Conservation (phyloP, 352 stramenopile genomes). For the Phytophthora pisi region DNA sequence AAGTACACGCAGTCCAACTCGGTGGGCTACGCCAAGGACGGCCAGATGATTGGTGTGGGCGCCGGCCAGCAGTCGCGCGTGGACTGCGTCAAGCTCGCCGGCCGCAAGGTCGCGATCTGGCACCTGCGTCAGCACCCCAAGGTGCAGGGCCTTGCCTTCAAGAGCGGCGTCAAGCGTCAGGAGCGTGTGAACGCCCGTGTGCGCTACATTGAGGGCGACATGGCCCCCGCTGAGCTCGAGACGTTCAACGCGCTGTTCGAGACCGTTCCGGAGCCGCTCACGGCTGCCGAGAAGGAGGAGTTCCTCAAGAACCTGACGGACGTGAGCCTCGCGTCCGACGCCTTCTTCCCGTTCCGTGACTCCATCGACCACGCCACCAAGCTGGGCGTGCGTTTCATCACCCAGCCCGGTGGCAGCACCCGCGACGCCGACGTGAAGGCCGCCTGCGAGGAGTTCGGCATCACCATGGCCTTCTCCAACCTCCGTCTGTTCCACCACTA, state of each 20-base stretch:
- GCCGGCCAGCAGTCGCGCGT: constrained; percentile 99
- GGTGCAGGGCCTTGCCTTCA: constrained; percentile 96
- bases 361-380: constrained; percentile 97
- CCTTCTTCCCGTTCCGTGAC: constrained; percentile 99
- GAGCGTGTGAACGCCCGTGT: constrained; percentile 99
- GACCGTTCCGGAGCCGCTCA: constrained; percentile 93
- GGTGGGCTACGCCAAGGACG: constrained; percentile 98
- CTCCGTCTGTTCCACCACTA: constrained; percentile 99
- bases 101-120: constrained; percentile 98
- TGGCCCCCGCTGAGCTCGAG: constrained; percentile 94
- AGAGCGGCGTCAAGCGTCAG: constrained; percentile 97
- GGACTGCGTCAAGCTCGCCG: constrained; percentile 99
- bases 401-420: constrained; percentile 93
- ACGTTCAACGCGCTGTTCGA: constrained; percentile 97
- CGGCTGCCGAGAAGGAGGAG: constrained; percentile 93
- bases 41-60: constrained; percentile 99
- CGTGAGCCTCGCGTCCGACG: constrained; percentile 97
- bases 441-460: constrained; percentile 98
- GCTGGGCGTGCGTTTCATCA: constrained; percentile 97
- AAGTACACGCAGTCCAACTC: constrained; percentile 99
- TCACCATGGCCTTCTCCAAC: constrained; percentile 99
- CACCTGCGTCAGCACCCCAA: constrained; percentile 98
- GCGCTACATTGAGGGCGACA: constrained; percentile 99
- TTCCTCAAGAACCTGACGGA: constrained; percentile 92
- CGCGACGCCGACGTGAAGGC: constrained; percentile 92